Evolutionary conservation across 208 protist species (phyloP).

Genomic region (Trypanosoma avium): DNA sequence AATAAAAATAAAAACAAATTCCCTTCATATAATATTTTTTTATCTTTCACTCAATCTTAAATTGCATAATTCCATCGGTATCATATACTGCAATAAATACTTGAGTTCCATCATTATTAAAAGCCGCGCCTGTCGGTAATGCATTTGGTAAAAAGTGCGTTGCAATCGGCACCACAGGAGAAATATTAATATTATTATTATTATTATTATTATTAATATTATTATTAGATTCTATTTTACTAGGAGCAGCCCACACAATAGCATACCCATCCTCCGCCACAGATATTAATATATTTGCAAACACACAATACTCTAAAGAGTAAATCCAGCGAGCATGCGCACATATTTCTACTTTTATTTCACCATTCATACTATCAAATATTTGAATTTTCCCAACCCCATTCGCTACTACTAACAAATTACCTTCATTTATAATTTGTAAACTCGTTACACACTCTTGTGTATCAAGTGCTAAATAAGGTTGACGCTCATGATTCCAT

Average conservation of each 20-base stretch:
- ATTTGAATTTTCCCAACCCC: slow-evolving; percentile 56
- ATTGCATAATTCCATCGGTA: slow-evolving; percentile 14
- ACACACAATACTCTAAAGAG: slow-evolving; percentile 29
- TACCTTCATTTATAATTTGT: slow-evolving; percentile 28
- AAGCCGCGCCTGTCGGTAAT: slow-evolving; percentile 28
- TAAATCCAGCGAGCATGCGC: slow-evolving; percentile 75
- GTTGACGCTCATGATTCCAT: slow-evolving; percentile 34
- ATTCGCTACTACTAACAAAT: slow-evolving; percentile 42
- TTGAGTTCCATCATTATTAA: slow-evolving; percentile 10
- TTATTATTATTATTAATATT: no score
- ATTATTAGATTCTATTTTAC: no score
- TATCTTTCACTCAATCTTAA: slow-evolving; percentile 8
- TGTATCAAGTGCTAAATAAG: slow-evolving; percentile 16
- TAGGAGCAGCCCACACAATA: slow-evolving; percentile 32
- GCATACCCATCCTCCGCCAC: slow-evolving; percentile 58
- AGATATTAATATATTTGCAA: slow-evolving; percentile 32
- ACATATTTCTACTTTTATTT: slow-evolving; percentile 35
- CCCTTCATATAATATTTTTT: neutral
- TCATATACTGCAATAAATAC: slow-evolving; percentile 21
- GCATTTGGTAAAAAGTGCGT: slow-evolving; percentile 16
- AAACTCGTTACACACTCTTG: slow-evolving; percentile 50
- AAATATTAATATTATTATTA: no score
- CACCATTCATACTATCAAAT: slow-evolving; percentile 29
- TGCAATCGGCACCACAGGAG: neutral
- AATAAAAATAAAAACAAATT: neutral